These are phyloP conservation scores for Neurospora sp. DNA, from an alignment of 495 filamentous ascomycete species.

Conservation along the genomic window DNA sequence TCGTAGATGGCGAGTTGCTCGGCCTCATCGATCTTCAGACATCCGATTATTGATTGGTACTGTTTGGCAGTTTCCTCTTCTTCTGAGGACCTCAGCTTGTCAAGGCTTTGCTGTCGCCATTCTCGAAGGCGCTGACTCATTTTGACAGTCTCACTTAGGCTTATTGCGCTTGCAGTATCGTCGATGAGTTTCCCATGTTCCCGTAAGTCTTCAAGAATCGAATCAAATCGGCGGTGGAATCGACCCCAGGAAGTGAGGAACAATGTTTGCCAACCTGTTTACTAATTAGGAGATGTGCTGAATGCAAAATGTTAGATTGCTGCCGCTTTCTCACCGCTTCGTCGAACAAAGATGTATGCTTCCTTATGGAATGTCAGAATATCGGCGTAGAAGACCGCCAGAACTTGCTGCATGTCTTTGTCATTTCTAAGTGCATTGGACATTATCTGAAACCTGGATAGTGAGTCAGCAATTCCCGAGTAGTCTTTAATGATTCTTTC, in stretches of 20 bases:
- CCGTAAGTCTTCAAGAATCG: slow-evolving; percentile 28
- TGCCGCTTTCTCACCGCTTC: slow-evolving; percentile 21
- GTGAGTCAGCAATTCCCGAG: slow-evolving; percentile 26
- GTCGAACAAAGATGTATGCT: slow-evolving; percentile 36
- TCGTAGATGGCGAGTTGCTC: slow-evolving; percentile 22
- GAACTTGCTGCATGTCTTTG: slow-evolving; percentile 25
- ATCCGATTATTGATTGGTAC: slow-evolving; percentile 14
- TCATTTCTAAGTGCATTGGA: slow-evolving; percentile 19
- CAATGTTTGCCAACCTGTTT: slow-evolving; percentile 33
- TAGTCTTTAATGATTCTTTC: slow-evolving; percentile 34
- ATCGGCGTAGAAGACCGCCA: slow-evolving; percentile 34
- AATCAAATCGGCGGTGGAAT: slow-evolving; percentile 26
- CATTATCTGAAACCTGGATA: slow-evolving; percentile 29
- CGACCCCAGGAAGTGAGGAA: slow-evolving; percentile 33
- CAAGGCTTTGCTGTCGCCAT: slow-evolving; percentile 15
- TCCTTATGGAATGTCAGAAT: slow-evolving; percentile 36
- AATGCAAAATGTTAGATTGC: background rate
- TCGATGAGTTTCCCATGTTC: slow-evolving; percentile 30
- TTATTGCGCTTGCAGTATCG: slow-evolving; percentile 19
- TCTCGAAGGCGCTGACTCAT: slow-evolving; percentile 9
- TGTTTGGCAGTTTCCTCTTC: slow-evolving; percentile 13
- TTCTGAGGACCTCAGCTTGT: slow-evolving; percentile 9
- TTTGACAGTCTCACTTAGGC: slow-evolving; percentile 12
- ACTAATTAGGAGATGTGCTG: too few species aligned
- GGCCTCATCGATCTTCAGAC: slow-evolving; percentile 19